Evolutionary conservation across 2,329 filamentous ascomycete species (phyloP).

Genomic region (Akanthomyces lecanii): DNA sequence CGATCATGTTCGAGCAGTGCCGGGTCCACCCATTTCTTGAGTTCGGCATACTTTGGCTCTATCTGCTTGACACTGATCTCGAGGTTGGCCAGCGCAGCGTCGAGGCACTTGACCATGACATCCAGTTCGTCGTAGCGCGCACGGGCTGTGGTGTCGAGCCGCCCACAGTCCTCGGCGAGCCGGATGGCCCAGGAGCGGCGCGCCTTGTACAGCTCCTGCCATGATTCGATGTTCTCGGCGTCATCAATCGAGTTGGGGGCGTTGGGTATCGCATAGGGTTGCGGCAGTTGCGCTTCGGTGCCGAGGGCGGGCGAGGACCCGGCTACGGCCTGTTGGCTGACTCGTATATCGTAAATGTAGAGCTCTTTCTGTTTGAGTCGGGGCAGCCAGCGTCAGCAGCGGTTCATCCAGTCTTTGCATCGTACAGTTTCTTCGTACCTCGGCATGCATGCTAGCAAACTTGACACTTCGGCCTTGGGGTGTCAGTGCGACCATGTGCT

Average conservation of each 20-base stretch:
- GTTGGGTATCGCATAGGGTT: slow-evolving; percentile 53
- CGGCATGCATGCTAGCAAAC: slow-evolving; percentile 70
- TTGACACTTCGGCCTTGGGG: slow-evolving; percentile 80
- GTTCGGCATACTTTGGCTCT: slow-evolving; percentile 66
- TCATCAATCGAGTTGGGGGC: slow-evolving; percentile 82
- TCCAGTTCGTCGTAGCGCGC: slow-evolving; percentile 69
- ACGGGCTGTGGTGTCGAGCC: slow-evolving; percentile 58
- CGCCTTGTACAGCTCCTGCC: slow-evolving; percentile 80
- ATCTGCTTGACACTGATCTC: slow-evolving; percentile 68
- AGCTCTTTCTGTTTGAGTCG: slow-evolving; percentile 68
- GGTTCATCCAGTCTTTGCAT: background rate
- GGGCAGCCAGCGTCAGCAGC: slow-evolving; percentile 14
- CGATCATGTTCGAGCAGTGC: slow-evolving; percentile 64
- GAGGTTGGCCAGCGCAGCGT: slow-evolving; percentile 82
- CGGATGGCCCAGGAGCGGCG: slow-evolving; percentile 75
- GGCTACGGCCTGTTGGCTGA: slow-evolving; percentile 55
- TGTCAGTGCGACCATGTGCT: slow-evolving; percentile 84
- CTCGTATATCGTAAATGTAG: slow-evolving; percentile 84
- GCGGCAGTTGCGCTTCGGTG: slow-evolving; percentile 48
- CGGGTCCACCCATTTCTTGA: slow-evolving; percentile 66
- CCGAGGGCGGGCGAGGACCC: slow-evolving; percentile 40
- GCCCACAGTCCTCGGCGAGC: slow-evolving; percentile 64
- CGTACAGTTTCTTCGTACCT: slow-evolving; percentile 50
- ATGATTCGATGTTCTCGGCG: slow-evolving; percentile 76
- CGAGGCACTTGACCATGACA: slow-evolving; percentile 73